Conservation (phyloP, 108 stramenopile genomes). For the Fragilaria radians region DNA sequence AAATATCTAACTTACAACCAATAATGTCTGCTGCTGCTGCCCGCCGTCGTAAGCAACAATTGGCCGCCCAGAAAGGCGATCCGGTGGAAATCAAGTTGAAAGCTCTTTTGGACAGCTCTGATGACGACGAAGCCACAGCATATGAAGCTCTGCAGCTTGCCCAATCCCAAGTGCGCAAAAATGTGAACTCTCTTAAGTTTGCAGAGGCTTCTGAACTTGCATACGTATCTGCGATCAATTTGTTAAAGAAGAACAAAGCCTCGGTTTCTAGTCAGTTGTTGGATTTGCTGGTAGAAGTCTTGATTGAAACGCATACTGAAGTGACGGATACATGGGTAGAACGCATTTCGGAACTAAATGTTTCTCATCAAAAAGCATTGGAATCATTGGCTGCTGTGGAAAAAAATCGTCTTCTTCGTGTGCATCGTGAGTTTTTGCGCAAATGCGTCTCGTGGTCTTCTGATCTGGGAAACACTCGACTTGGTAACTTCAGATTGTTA, state of each 20-base stretch:
- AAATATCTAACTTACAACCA: too few relatives aligned
- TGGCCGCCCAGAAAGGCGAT: slow-evolving; percentile 47
- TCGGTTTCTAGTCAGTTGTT: slow-evolving; percentile 73
- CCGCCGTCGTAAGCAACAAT: slow-evolving; percentile 79
- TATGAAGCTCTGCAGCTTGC: slow-evolving; percentile 86
- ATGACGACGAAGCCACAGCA: slow-evolving; percentile 63
- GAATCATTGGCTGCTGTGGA: slow-evolving; percentile 36
- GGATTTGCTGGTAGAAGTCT: slow-evolving; percentile 46
- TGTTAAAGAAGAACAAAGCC: slow-evolving; percentile 53
- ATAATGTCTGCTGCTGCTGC: slow-evolving; percentile 83
- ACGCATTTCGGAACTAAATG: slow-evolving; percentile 39
- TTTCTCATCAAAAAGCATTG: slow-evolving; percentile 52
- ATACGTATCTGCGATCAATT: slow-evolving; percentile 31
- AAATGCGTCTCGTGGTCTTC: slow-evolving; percentile 60
- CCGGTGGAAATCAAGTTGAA: slow-evolving; percentile 52
- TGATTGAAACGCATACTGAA: slow-evolving; percentile 66
- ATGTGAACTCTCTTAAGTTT: slow-evolving; percentile 54
- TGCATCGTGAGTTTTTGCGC: slow-evolving; percentile 69
- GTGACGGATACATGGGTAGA: slow-evolving; percentile 54
- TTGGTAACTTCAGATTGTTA: slow-evolving; percentile 54
- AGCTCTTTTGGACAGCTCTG: slow-evolving; percentile 32
- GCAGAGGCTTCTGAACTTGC: slow-evolving; percentile 49
- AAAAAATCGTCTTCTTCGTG: slow-evolving; percentile 50
- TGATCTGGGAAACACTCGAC: slow-evolving; percentile 52
- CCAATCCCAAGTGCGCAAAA: slow-evolving; percentile 68